Evolutionary conservation across 768 basidiomycete genomes (phyloP), one percentile per base, ranked within the genome.

Genomic region (Rhodotorula kratochvilovae): DNA sequence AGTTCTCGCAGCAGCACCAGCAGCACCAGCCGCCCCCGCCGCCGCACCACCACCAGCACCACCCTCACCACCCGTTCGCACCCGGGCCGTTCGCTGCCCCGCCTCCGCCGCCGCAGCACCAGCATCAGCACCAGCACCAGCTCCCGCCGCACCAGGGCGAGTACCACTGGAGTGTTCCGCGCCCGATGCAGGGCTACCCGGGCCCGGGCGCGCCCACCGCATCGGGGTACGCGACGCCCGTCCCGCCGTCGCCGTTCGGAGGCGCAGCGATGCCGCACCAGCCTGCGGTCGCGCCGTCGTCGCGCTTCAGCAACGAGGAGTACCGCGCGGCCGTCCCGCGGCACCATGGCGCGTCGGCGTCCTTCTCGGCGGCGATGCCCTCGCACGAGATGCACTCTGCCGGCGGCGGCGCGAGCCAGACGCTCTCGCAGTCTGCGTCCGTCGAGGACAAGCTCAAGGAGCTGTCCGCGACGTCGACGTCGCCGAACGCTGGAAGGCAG

Each of bases 401-500:
- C n/a, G 42, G 29, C n/a, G 36, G 23, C 39, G 36, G 42, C 54
- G 29, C 25, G 7, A 33, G 13, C 29, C 21, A 29, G 19, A 35
- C 54, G 5, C 63, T 64, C 6, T 8, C 42, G 12, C 63, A 64
- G 45, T 64, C 62, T 10, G 36, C 66, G 10, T 43, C 66, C 0
- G 55, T 68, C 56, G 74, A 71, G 36, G 67, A 68, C 56, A 61
- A 71, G 61, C 67, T 74, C 35, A 56, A 54, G 58, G 70, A 71
- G 31, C 27, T 68, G 11, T 46, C 45, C 19, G 23, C 45, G 48
- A 51, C 35, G 29, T 21, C 69, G 56, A 33, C 51, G 29, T 60
- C 57, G 48, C 23, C 61, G 12, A 39, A 45, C 55, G 16, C n/a
- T 12, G 29, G 35, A 2, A 62, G 68, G 45, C 91, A 91, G 81